Evolutionary conservation across 1,139 yeast species (phyloP).

Genomic region (Saccharomycopsis hybrid): DNA sequence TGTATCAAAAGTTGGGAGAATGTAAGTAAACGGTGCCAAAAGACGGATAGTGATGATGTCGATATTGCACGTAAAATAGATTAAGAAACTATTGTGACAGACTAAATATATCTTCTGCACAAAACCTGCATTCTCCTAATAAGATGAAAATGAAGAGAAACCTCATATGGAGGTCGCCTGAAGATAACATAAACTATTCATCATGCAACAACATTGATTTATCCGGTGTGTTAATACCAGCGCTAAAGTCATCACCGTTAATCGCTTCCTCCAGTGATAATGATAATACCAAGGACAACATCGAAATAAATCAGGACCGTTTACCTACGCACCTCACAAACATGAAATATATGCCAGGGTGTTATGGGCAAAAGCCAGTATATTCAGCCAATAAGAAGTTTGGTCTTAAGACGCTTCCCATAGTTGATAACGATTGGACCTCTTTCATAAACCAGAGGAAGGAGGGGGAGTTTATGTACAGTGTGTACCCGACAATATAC

Average conservation of each 20-base stretch:
- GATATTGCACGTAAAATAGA: no score
- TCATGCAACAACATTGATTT: conserved; percentile 9
- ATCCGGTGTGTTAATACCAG: conserved; percentile 6
- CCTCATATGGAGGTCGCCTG: conserved; percentile 17
- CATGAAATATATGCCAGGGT: conserved; percentile 33
- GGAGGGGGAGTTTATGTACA: conserved; percentile 45
- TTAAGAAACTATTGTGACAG: no score
- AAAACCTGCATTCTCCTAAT: no score
- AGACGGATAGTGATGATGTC: no score
- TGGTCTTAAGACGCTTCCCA: conserved; percentile 30
- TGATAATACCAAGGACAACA: background rate
- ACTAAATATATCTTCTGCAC: no score
- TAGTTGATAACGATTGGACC: conserved; percentile 37
- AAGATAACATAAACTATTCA: background rate
- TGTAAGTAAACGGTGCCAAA: no score
- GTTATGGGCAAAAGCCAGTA: conserved; percentile 39
- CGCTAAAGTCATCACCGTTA: no score
- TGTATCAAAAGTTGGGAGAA: no score
- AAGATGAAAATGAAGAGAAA: no score
- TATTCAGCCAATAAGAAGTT: conserved; percentile 27
- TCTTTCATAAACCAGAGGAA: conserved; percentile 25
- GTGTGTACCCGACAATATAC: conserved; percentile 56
- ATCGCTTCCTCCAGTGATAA: no score
- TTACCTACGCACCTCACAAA: no score
- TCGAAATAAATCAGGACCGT: no score